These are phyloP conservation scores for Sporobolomyces roseus DNA, from an alignment of 768 basidiomycete genomes.

Conservation along the genomic window DNA sequence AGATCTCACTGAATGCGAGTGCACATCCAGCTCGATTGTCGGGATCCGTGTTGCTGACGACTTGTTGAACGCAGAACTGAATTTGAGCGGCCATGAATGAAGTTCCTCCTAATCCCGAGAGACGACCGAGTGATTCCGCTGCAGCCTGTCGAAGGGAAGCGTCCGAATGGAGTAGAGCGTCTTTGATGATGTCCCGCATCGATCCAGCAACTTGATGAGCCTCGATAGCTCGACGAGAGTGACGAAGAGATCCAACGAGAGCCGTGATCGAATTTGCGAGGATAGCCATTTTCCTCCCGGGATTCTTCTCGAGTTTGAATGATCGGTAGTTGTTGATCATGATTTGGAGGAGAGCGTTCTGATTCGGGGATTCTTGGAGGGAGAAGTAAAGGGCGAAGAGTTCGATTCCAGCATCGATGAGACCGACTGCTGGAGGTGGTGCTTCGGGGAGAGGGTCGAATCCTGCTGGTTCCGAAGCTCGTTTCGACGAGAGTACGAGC, in stretches of 20 bases:
- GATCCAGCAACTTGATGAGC: slow-evolving; percentile 44
- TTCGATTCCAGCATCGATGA: slow-evolving; percentile 83
- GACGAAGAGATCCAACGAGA: slow-evolving; percentile 64
- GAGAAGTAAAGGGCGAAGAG: slow-evolving; percentile 76
- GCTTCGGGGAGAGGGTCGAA: slow-evolving; percentile 51
- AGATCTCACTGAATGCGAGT: slow-evolving; percentile 84
- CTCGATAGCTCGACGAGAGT: slow-evolving; percentile 22
- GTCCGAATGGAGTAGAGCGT: slow-evolving; percentile 76
- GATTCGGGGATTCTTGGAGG: slow-evolving; percentile 61
- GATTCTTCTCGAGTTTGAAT: slow-evolving; percentile 76
- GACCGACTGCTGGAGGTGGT: slow-evolving; percentile 71
- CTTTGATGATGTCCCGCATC: slow-evolving; percentile 53
- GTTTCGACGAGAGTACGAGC: slow-evolving; percentile 58
- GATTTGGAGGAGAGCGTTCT: slow-evolving; percentile 49
- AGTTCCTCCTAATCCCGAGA: slow-evolving; percentile 76
- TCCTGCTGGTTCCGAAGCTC: slow-evolving; percentile 50
- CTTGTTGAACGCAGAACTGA: slow-evolving; percentile 84
- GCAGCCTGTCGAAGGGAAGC: slow-evolving; percentile 67
- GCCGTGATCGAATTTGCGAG: slow-evolving; percentile 74
- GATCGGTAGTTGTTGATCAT: slow-evolving; percentile 67
- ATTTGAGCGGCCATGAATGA: slow-evolving; percentile 79
- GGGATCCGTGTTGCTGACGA: slow-evolving; percentile 91
- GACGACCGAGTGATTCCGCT: slow-evolving; percentile 82
- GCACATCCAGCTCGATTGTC: slow-evolving; percentile 89
- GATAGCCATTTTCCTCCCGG: slow-evolving; percentile 78